Conservation (phyloP, 768 basidiomycete genomes). For the Suillus discolor region DNA sequence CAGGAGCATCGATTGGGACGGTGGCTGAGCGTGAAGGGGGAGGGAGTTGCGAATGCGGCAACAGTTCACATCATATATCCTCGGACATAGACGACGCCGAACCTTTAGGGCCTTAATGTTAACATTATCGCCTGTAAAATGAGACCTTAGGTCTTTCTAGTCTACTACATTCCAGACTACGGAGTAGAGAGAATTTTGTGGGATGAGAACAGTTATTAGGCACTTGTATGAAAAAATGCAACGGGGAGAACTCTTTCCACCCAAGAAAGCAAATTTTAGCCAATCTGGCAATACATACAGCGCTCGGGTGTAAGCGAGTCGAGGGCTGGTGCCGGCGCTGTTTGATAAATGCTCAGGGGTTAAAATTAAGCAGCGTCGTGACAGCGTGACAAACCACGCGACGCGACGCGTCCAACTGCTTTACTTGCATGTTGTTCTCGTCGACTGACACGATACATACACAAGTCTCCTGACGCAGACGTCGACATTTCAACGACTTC, state of each 20-base stretch:
- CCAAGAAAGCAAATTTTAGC: too few relatives aligned
- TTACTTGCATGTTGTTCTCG: neutral
- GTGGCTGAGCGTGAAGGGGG: slow-evolving; percentile 79
- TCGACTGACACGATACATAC: too few relatives aligned
- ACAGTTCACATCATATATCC: slow-evolving; percentile 62
- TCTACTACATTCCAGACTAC: neutral
- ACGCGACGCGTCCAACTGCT: slow-evolving; percentile 3
- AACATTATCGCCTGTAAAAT: neutral
- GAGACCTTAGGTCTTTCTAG: neutral
- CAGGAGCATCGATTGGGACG: slow-evolving; percentile 90
- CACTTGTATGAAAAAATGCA: too few relatives aligned
- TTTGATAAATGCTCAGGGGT: neutral
- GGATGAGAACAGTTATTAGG: too few relatives aligned
- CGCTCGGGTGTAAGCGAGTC: too few relatives aligned
- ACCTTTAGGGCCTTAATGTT: neutral
- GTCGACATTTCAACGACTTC: neutral
- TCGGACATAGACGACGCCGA: slow-evolving; percentile 27
- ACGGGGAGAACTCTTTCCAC: neutral
- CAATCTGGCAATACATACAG: too few relatives aligned
- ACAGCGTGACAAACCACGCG: slow-evolving; percentile 4
- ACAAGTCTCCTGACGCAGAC: neutral
- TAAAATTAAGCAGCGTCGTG: neutral
- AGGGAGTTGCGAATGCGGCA: slow-evolving; percentile 72
- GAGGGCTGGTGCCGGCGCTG: too few relatives aligned
- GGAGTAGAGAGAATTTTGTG: too few relatives aligned